Evolutionary conservation across 257 asterid genomes (phyloP), one percentile per base, ranked within the genome.

Genomic region (Mentha longifolia): DNA sequence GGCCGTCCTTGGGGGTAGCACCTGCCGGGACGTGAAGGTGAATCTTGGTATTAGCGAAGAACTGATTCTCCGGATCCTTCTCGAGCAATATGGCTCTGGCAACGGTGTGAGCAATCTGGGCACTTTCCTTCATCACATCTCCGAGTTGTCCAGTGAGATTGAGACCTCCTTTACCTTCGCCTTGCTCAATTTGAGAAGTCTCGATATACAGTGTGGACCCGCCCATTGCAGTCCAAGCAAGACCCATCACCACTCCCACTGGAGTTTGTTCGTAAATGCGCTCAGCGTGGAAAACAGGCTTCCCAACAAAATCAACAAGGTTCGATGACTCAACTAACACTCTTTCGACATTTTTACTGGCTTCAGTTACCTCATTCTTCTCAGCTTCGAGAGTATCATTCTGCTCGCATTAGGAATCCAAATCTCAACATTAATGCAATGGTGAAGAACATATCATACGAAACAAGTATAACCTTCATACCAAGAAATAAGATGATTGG

Each of bases 221-320:
- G 46, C 99, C 99, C 99, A 95, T 95, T 70, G 99, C 79, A 1
- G 99, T 92, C 99, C 99, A 95, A 51, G 99, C 98, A 69, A 95
- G 96, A 68, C 99, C 98, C 99, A 95, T 95, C 30, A 92, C 98
- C 6, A 92, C 99, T 59, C 99, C 99, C 9, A 88, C 76, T 8
- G 98, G 99, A 14, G 98, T 90, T 59, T 79, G 89, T 45, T 87
- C 95, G 15, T 88, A 92, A 75, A 92, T 85, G 57, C 96, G 96
- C 75, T 95, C 99, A 14, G 96, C 98, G 35, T 92, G 99, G 80
- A 92, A 95, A 50, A 95, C 98, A 8, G 99, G 99, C 83, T 95
- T 95, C 68, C 99, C 99, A 1, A 95, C 97, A 59, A 74, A 95
- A 66, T 89, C 96, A 5, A 77, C 72, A n/a, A 95, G 91, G 86